phyloP scores from a whole-genome alignment of 2,329 filamentous ascomycete species.

The Sordariomycetes sp. region DNA sequence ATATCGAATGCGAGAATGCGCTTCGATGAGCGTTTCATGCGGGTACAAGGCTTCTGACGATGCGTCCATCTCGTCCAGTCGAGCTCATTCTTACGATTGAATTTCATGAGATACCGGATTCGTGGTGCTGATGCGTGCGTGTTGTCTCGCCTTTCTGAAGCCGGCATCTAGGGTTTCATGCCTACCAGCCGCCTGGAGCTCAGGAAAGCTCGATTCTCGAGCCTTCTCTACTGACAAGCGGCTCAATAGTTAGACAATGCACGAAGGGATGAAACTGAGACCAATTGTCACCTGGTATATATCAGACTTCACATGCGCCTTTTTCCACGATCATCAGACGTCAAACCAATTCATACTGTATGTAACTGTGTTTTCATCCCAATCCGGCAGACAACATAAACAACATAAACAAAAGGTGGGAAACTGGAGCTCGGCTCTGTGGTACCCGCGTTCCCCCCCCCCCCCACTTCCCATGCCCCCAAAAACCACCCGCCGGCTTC shows the following conservation, averaged over 20 bases:
- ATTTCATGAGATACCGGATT: background rate
- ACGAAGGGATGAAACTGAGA: no score
- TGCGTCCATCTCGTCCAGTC: background rate
- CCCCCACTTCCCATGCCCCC: background rate
- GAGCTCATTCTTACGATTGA: background rate
- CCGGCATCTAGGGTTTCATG: background rate
- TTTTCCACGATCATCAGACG: background rate
- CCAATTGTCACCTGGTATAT: background rate
- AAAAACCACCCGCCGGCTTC: background rate
- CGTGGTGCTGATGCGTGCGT: background rate
- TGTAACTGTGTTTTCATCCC: background rate
- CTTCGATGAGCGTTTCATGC: background rate
- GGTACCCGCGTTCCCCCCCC: background rate
- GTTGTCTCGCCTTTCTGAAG: background rate
- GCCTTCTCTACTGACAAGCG: no score
- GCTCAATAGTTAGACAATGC: no score
- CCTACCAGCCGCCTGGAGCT: background rate
- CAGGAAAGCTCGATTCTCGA: no score
- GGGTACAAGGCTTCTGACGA: background rate
- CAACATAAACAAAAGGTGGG: background rate
- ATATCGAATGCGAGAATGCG: background rate
- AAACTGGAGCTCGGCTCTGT: background rate
- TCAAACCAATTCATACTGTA: background rate
- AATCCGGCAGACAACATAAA: background rate
- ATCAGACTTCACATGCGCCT: background rate